Base-by-base conservation (phyloP, 2,329 filamentous ascomycete species). In the Neopestalotiopsis clavispora region DNA sequence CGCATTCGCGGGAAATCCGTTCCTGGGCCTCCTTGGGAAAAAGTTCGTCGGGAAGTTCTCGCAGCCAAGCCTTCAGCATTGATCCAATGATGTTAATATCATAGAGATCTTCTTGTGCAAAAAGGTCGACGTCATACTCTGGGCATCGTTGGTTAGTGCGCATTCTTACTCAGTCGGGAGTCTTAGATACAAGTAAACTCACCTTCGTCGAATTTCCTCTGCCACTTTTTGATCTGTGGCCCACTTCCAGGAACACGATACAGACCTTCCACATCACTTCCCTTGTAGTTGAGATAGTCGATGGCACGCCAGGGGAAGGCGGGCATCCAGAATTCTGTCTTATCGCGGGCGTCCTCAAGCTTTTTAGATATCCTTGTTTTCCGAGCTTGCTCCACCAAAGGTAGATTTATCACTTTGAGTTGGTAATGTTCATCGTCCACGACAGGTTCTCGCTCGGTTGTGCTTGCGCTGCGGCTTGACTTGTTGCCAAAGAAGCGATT, bases 281-380 rank as follows among this genome's bases (percentile, higher is more conserved):
- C 94, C 77, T 96, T 97, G 81, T 95, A 96, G 80, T 98, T 98
- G 66, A 98, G 85, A 78, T 97, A 98, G 82, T 98, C 95, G 72
- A 98, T 98, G 69, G 94, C 97, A 71, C 95, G 88, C 92, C 95
- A 98, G 0, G 95, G 95, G 69, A 98, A 91, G 6, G 94, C 93
- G 13, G 95, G 95, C 95, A 98, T 97, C 95, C 95, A 98, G 77
- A 97, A 98, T 77, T 98, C 95, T 0, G 95, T 98, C 85, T 98
- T 98, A 77, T 98, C 95, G 71, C 91, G 89, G 10, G 95, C 97
- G 70, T 93, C 90, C 76, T 97, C 94, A 58, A 98, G 84, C 38
- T 92, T 90, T 80, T 95, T 97, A 7, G 94, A 97, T 77, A 98
- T 98, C 71, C 95, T 89, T 0, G 95, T 98, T 72, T 91, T 85